Evolutionary conservation across 2,329 filamentous ascomycete species (phyloP).

Genomic region (Colletotrichum tabaci): DNA sequence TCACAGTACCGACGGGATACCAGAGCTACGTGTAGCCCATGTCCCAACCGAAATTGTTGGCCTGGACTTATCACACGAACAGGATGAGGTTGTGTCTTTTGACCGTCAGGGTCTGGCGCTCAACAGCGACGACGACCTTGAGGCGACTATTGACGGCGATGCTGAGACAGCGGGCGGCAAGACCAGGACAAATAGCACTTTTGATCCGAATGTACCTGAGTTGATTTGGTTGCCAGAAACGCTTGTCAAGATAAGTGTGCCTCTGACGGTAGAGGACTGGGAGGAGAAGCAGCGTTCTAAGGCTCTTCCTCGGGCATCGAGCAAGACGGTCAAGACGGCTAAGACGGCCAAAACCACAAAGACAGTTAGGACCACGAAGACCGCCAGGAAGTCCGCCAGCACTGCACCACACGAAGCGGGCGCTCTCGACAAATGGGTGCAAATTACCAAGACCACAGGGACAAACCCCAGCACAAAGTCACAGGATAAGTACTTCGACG

Average conservation of each 20-base stretch:
- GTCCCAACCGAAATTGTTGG: constrained; percentile 83
- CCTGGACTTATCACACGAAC: constrained; percentile 81
- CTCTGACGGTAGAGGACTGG: constrained; percentile 43
- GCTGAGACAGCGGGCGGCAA: constrained; percentile 43
- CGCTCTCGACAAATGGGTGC: constrained; percentile 59
- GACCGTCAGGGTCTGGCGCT: constrained; percentile 70
- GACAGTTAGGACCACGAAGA: not conserved
- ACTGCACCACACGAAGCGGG: constrained; percentile 46
- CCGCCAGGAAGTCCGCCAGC: constrained; percentile 44
- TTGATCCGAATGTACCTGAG: constrained; percentile 77
- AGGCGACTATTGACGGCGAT: constrained; percentile 54
- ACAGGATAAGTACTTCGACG: not conserved
- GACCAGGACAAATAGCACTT: constrained; percentile 57
- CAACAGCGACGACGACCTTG: constrained; percentile 77
- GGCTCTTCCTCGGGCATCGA: constrained; percentile 42
- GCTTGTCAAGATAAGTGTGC: constrained; percentile 44
- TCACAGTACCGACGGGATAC: constrained; percentile 79
- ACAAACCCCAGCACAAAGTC: constrained; percentile 6
- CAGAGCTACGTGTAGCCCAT: constrained; percentile 85
- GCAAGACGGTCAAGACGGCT: constrained; percentile 3
- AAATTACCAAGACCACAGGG: constrained; percentile 53
- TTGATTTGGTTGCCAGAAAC: constrained; percentile 57
- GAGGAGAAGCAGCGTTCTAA: constrained; percentile 50
- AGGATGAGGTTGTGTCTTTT: constrained; percentile 70
- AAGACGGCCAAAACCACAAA: constrained; percentile 41